phyloP scores from a whole-genome alignment of 768 basidiomycete species.

The Guyanaporus albipodus region DNA sequence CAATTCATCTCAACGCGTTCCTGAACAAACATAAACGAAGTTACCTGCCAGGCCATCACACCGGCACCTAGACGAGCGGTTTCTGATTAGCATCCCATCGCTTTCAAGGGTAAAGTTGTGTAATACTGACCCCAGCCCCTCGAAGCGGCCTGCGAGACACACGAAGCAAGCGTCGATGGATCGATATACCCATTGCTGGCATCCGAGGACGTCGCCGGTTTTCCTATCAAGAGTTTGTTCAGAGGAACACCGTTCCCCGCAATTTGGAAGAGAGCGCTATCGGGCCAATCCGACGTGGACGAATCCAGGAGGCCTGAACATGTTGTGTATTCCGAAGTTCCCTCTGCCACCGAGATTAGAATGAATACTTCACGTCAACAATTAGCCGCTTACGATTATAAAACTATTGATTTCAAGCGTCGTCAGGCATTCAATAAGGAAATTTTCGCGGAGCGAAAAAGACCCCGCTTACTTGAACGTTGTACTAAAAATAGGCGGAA shows the following conservation, averaged over 20 bases:
- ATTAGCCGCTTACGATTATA: slow-evolving; percentile 24
- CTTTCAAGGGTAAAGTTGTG: not conserved
- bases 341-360: slow-evolving; percentile 26
- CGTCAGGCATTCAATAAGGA: not conserved
- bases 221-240: slow-evolving; percentile 72
- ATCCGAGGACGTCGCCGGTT: slow-evolving; percentile 51
- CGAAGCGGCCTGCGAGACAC: slow-evolving; percentile 55
- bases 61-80: slow-evolving; percentile 28
- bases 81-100: not conserved
- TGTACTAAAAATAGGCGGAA: slow-evolving; percentile 17
- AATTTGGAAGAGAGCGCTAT: slow-evolving; percentile 47
- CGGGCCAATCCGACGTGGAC: slow-evolving; percentile 40
- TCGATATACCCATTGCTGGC: slow-evolving; percentile 58
- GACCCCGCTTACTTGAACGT: slow-evolving; percentile 36
- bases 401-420: slow-evolving; percentile 12
- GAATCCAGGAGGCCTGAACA: slow-evolving; percentile 36
- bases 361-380: not conserved
- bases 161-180: slow-evolving; percentile 51
- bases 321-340: slow-evolving; percentile 35
- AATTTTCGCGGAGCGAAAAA: too few relatives aligned
- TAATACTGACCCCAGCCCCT: slow-evolving; percentile 61
- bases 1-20: not conserved
- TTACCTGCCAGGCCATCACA: slow-evolving; percentile 40
- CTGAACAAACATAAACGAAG: not conserved
- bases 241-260: slow-evolving; percentile 50